phyloP scores from a whole-genome alignment of 495 filamentous ascomycete species.

The Rusavskia elegans region DNA sequence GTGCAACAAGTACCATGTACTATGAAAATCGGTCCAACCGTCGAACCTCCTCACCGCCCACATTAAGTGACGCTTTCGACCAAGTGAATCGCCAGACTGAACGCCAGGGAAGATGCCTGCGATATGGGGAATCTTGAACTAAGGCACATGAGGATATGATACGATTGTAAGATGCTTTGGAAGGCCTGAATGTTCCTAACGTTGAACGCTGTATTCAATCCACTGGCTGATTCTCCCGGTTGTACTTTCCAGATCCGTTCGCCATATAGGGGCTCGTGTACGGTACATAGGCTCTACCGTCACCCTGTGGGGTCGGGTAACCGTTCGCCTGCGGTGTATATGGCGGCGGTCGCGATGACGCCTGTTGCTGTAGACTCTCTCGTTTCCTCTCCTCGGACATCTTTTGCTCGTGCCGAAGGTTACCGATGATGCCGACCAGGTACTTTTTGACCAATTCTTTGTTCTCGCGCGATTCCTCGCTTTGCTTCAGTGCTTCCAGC shows the following conservation, averaged over 20 bases:
- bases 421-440: conserved; percentile 35
- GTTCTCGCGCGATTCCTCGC: conserved; percentile 36
- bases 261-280: neutral
- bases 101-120: too few relatives aligned
- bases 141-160: neutral
- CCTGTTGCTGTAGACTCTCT: neutral
- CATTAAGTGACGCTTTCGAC: too few relatives aligned
- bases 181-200: too few relatives aligned
- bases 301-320: neutral
- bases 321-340: neutral
- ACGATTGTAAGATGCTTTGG: neutral
- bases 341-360: neutral
- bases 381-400: conserved; percentile 7
- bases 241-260: neutral
- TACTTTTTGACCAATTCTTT: conserved; percentile 38
- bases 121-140: too few relatives aligned
- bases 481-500: conserved; percentile 40
- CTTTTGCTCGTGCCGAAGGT: conserved; percentile 28
- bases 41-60: too few relatives aligned
- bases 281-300: neutral
- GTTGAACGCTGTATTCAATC: neutral
- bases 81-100: too few relatives aligned
- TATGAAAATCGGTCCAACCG: too few relatives aligned
- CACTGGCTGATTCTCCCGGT: neutral
- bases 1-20: too few relatives aligned